Evolutionary conservation across 305 asterid genomes (phyloP).

Genomic region (Withania somnifera): DNA sequence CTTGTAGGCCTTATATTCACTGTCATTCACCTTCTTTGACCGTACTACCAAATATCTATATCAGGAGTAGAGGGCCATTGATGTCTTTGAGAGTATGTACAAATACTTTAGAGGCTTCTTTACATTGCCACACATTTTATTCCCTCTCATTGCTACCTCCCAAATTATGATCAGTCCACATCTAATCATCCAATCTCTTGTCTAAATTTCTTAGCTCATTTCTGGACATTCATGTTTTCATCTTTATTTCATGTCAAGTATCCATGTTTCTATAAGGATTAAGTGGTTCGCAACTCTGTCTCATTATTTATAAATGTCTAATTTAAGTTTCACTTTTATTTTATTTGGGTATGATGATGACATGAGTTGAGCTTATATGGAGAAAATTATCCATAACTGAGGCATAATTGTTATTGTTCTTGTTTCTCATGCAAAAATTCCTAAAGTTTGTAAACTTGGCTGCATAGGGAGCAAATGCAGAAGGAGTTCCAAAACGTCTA

Average conservation of each 20-base stretch:
- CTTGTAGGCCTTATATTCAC: background rate
- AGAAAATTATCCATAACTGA: no score
- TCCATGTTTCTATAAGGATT: background rate
- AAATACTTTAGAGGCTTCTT: background rate
- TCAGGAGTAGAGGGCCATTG: background rate
- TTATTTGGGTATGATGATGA: background rate
- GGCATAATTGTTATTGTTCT: background rate
- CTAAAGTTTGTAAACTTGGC: background rate
- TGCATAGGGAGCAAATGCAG: slow-evolving; percentile 77
- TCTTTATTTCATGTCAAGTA: background rate
- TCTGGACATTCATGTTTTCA: background rate
- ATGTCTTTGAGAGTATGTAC: background rate
- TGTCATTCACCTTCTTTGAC: background rate
- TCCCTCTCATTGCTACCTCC: background rate
- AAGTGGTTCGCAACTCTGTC: background rate
- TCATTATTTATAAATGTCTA: background rate
- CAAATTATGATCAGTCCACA: background rate
- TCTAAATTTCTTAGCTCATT: background rate
- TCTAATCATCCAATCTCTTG: background rate
- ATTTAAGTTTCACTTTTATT: background rate
- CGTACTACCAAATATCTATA: background rate
- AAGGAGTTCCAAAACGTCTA: slow-evolving; percentile 63
- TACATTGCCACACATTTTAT: background rate
- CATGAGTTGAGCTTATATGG: background rate
- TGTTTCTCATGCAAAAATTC: background rate